Evolutionary conservation across 2,329 filamentous ascomycete species (phyloP).

Genomic region (Rasamsonia emersonii): DNA sequence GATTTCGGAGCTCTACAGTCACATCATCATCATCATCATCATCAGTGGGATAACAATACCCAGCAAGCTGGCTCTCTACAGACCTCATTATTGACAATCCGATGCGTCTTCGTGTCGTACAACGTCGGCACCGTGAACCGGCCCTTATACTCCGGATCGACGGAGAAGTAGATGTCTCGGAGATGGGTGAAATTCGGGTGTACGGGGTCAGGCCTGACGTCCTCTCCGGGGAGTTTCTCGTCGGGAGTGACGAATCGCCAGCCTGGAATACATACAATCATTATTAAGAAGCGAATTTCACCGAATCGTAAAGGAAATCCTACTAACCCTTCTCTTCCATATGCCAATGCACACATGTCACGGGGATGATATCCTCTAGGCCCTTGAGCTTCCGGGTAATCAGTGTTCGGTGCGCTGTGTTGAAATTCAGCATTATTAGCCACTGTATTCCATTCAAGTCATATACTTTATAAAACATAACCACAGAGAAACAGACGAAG

Average conservation of each 20-base stretch:
- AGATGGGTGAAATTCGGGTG: constrained; percentile 62
- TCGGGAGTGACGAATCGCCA: constrained; percentile 73
- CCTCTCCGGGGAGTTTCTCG: constrained; percentile 50
- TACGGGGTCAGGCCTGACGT: constrained; percentile 47
- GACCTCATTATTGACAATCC: constrained; percentile 83
- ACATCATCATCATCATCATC: no score
- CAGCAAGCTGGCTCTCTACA: no score
- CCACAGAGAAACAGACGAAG: no score
- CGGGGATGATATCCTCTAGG: constrained; percentile 70
- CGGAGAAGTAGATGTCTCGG: constrained; percentile 70
- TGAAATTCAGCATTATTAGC: constrained; percentile 12
- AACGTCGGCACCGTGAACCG: constrained; percentile 84
- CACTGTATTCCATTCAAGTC: constrained; percentile 2
- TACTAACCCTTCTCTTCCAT: constrained; percentile 56
- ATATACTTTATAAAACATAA: neutral
- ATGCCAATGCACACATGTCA: constrained; percentile 88
- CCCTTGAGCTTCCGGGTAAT: constrained; percentile 89
- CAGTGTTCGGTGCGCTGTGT: constrained; percentile 67
- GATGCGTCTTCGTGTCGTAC: constrained; percentile 59
- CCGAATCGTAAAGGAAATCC: neutral
- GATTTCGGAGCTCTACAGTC: constrained; percentile 66
- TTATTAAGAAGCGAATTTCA: constrained; percentile 1
- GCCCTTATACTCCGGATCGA: constrained; percentile 62
- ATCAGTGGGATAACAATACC: no score
- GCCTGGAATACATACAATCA: constrained; percentile 38